Evolutionary conservation across 441 rosid genomes (phyloP).

Genomic region (Viola pubescens): DNA sequence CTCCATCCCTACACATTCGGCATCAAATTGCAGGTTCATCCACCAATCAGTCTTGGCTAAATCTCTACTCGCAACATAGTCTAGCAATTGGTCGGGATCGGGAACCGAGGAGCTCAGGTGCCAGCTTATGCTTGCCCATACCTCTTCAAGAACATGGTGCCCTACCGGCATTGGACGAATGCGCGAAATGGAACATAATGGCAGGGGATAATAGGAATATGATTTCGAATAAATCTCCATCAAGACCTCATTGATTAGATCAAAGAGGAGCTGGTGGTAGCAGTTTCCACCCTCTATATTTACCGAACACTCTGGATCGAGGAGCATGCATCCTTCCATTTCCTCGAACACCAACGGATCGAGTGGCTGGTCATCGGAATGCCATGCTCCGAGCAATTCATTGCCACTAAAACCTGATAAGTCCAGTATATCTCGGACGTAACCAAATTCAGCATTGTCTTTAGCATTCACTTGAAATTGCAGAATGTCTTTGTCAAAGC

Average conservation of each 20-base stretch:
- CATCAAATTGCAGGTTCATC: constrained; percentile 77
- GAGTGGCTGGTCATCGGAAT: constrained; percentile 57
- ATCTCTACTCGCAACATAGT: constrained; percentile 42
- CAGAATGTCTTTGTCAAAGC: constrained; percentile 12
- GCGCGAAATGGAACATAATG: constrained; percentile 42
- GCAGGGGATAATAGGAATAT: constrained; percentile 43
- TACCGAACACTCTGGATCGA: constrained; percentile 37
- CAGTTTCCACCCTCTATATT: constrained; percentile 35
- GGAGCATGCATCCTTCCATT: constrained; percentile 36
- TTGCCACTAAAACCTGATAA: constrained; percentile 58
- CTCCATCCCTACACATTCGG: constrained; percentile 65
- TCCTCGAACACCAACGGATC: constrained; percentile 52
- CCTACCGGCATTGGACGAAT: constrained; percentile 56
- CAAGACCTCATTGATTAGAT: constrained; percentile 64
- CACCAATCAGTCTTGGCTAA: constrained; percentile 49
- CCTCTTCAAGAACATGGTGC: constrained; percentile 52
- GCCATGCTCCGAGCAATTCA: constrained; percentile 54
- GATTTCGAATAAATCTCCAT: constrained; percentile 54
- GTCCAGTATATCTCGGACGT: constrained; percentile 61
- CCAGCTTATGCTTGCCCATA: constrained; percentile 56
- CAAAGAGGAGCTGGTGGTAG: constrained; percentile 47
- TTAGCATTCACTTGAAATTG: constrained; percentile 32
- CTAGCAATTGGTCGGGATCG: constrained; percentile 29
- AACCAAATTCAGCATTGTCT: constrained; percentile 45
- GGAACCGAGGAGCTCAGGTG: constrained; percentile 35